Percentiles rank a stretch among this genome's conserved stretches.
phyloP scores from a whole-genome alignment of 306 rosid species.

The Ceratonia siliqua region DNA sequence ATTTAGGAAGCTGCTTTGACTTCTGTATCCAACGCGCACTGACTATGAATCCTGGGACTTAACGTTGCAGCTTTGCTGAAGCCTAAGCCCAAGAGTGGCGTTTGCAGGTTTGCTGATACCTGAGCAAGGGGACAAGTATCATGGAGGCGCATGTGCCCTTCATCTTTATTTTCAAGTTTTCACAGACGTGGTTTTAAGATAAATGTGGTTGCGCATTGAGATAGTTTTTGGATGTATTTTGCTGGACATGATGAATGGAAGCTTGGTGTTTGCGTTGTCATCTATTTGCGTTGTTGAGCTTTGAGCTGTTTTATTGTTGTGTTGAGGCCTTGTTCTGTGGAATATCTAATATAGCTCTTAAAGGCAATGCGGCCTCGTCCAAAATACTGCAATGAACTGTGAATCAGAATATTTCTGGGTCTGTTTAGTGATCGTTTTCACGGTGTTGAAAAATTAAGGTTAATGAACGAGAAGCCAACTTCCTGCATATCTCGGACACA shows the following conservation, averaged over 20 bases:
- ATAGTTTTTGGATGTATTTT: constrained; percentile 29
- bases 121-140: constrained; percentile 32
- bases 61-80: constrained; percentile 38
- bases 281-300: too few species aligned
- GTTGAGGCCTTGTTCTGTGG: too few species aligned
- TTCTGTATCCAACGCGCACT: not conserved
- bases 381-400: too few species aligned
- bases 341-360: too few species aligned
- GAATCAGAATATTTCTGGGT: too few species aligned
- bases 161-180: constrained; percentile 10
- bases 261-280: too few species aligned
- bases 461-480: too few species aligned
- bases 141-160: not conserved
- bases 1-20: not conserved
- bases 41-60: not conserved
- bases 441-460: too few species aligned
- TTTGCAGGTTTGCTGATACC: constrained; percentile 59
- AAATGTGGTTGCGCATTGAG: constrained; percentile 1
- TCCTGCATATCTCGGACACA: too few species aligned
- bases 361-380: too few species aligned
- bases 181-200: constrained; percentile 16
- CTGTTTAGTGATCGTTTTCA: too few species aligned
- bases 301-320: too few species aligned
- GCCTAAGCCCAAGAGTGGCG: constrained; percentile 24
- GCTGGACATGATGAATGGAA: constrained; percentile 3